Evolutionary conservation across 495 filamentous ascomycete genomes (phyloP), one percentile per base, ranked within the genome.

Genomic region (Penicillium taxi): DNA sequence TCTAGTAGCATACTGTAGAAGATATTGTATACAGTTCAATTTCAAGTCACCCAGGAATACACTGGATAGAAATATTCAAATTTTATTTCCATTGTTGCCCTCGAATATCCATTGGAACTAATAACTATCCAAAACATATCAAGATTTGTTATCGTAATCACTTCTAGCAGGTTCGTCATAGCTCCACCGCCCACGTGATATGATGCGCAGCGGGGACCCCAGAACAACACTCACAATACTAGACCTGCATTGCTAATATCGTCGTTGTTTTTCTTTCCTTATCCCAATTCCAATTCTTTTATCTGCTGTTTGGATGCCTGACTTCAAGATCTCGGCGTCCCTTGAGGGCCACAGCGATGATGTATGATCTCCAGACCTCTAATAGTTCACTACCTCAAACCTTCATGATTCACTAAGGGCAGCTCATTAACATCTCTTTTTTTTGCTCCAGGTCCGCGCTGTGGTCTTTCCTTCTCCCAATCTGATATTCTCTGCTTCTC

Each of bases 321-420:
- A 75, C 53, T 94, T 80, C 72, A 89, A 84, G 70, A 77, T 94
- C 48, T 84, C 86, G 39, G 82, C 86, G 49, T 75, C 82, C 56
- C 69, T 94, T 30, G 70, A 77, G 52, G 86, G 77, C 52, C 86
- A 94, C 47, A 75, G 82, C 50, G 80, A 83, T 56, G 86, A 94
- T 77, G 86, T 90, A 73, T 70, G 79, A 41, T 33, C 37, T 32
- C 28, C 9, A 37, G 32, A 39, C 44, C 41, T 46, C 41, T 27
- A 44, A 32, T 26, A 35, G 53, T 41, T 37, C 40, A 22, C 24
- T 24, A 34, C 27, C 29, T 40, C 29, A 35, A 33, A 44, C 19
- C 36, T 35, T 42, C 22, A 35, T 25, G 26, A 35, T 16, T 23
- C 19, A 25, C 12, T 16, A 13, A 35, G n/a, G 16, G 29, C 37